Evolutionary conservation across 495 filamentous ascomycete genomes (phyloP).

Genomic region (Penicillium parvum): DNA sequence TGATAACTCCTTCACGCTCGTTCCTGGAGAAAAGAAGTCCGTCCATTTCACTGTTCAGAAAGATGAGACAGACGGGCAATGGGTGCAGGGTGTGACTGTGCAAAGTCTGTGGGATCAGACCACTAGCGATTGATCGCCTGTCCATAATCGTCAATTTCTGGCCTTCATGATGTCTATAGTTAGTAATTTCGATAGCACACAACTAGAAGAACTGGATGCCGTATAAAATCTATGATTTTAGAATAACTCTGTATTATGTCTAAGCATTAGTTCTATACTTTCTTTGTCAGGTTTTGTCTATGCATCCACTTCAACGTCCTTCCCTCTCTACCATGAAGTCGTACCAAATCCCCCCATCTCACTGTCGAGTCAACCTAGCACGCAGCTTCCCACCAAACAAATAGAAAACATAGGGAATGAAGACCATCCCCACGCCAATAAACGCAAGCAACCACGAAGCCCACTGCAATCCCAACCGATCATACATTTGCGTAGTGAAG

Average conservation of each 20-base stretch:
- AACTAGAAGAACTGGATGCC: background rate
- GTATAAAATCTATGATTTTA: background rate
- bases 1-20: conserved; percentile 55
- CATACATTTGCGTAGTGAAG: conserved; percentile 50
- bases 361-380: conserved; percentile 15
- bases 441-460: conserved; percentile 53
- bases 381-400: conserved; percentile 22
- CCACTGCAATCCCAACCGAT: conserved; percentile 50
- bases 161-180: conserved; percentile 3
- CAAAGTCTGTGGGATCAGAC: conserved; percentile 64
- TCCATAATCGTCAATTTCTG: too few relatives aligned
- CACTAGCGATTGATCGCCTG: conserved; percentile 14
- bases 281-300: background rate
- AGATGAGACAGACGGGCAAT: conserved; percentile 43
- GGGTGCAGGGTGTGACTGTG: conserved; percentile 52
- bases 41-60: conserved; percentile 48
- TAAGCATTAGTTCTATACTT: background rate
- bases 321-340: background rate
- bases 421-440: conserved; percentile 45
- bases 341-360: background rate
- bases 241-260: background rate
- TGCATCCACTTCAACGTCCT: too few relatives aligned
- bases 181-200: background rate
- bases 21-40: conserved; percentile 49
- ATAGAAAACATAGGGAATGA: conserved; percentile 44